phyloP scores from a whole-genome alignment of 2,329 filamentous ascomycete species.

The Pseudocercospora musae region DNA sequence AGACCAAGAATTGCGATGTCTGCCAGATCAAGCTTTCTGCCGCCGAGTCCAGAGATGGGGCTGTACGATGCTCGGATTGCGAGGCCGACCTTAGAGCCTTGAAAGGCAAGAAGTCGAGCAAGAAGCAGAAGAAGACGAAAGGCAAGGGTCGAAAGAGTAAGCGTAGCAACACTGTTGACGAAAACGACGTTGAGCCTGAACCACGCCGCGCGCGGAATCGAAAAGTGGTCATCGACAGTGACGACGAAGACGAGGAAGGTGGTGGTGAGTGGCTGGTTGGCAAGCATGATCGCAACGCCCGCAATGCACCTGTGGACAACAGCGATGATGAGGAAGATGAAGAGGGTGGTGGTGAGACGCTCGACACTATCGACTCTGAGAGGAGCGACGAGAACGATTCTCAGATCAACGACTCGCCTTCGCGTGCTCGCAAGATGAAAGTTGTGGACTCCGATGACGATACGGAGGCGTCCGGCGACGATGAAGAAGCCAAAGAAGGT shows the following conservation, averaged over 20 bases:
- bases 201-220: slow-evolving; percentile 45
- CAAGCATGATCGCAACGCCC: background rate
- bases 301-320: background rate
- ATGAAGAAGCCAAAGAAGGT: slow-evolving; percentile 39
- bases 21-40: slow-evolving; percentile 68
- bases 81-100: slow-evolving; percentile 66
- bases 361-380: slow-evolving; percentile 69
- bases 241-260: slow-evolving; percentile 53
- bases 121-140: slow-evolving; percentile 22
- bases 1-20: slow-evolving; percentile 75
- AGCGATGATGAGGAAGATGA: slow-evolving; percentile 71
- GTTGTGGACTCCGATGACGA: slow-evolving; percentile 21
- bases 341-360: slow-evolving; percentile 78
- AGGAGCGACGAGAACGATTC: slow-evolving; percentile 54
- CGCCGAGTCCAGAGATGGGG: slow-evolving; percentile 52
- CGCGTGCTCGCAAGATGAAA: slow-evolving; percentile 28
- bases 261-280: slow-evolving; percentile 63
- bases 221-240: slow-evolving; percentile 61
- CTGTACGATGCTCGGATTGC: slow-evolving; percentile 69
- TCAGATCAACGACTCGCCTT: slow-evolving; percentile 41
- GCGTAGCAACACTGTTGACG: slow-evolving; percentile 6
- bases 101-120: slow-evolving; percentile 47
- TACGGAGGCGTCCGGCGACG: slow-evolving; percentile 56
- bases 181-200: slow-evolving; percentile 14
- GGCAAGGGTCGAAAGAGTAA: slow-evolving; percentile 28